Evolutionary conservation across 2,329 filamentous ascomycete species (phyloP).

Genomic region (Colletotrichum trifolii): DNA sequence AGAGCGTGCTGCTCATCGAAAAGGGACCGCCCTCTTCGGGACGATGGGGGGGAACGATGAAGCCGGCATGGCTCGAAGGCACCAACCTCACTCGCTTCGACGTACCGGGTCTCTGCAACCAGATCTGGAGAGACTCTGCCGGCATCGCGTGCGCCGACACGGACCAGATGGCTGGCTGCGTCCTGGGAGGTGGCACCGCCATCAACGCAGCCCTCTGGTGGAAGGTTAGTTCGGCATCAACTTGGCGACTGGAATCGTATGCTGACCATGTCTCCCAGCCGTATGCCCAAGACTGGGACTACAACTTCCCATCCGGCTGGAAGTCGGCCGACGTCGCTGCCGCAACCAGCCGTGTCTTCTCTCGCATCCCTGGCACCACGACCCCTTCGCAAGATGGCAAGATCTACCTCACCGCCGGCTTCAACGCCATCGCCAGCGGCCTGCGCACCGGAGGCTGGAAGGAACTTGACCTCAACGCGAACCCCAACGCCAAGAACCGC

Average conservation of each 20-base stretch:
- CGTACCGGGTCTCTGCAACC: constrained; percentile 76
- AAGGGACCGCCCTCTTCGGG: constrained; percentile 71
- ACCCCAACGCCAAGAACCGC: constrained; percentile 72
- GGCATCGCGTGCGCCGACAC: constrained; percentile 76
- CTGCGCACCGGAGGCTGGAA: constrained; percentile 71
- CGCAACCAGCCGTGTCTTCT: constrained; percentile 72
- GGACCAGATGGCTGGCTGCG: constrained; percentile 79
- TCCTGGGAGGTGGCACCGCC: constrained; percentile 74
- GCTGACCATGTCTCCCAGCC: constrained; percentile 50
- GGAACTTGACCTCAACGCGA: constrained; percentile 68
- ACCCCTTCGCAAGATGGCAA: constrained; percentile 74
- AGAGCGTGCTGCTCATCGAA: constrained; percentile 73
- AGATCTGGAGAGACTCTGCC: constrained; percentile 73
- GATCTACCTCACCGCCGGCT: constrained; percentile 75
- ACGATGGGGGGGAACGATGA: constrained; percentile 72
- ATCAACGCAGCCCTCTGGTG: constrained; percentile 78
- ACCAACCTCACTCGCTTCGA: constrained; percentile 77
- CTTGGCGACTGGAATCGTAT: not conserved
- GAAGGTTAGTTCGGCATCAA: constrained; percentile 53
- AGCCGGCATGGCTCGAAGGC: constrained; percentile 69
- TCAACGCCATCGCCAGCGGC: constrained; percentile 69
- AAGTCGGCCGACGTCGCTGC: constrained; percentile 70
- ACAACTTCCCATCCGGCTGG: constrained; percentile 79
- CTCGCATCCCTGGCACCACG: constrained; percentile 76
- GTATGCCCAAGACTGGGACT: constrained; percentile 74